Evolutionary conservation across 2,329 filamentous ascomycete species (phyloP), one percentile per base, ranked within the genome.

Genomic region (Moelleriella libera): DNA sequence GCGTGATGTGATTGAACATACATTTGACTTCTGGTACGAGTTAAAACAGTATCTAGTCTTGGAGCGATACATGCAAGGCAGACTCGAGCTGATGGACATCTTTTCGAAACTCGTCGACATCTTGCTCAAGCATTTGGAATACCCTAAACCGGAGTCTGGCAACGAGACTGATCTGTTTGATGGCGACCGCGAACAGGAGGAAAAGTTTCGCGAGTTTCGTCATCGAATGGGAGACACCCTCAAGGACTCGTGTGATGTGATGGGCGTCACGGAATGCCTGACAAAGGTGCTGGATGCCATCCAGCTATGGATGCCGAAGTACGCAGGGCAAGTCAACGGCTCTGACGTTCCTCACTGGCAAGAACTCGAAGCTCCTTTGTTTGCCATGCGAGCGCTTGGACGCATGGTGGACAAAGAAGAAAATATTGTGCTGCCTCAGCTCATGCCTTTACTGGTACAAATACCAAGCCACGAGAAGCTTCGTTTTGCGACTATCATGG

Each of bases 401-500:
- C 83, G 89, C 49, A 95, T 97, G 88, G 90, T 98, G 10, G 84
- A 90, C 48, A 82, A 82, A 49, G 85, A 94, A 45, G 92, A 98
- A 64, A 83, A 75, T 54, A 81, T 87, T 40, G 86, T 98, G 56
- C 73, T 98, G 41, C 86, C 88, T 3, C 86, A 90, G 59, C 80
- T 98, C 12, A 95, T 98, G 68, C 89, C 89, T 14, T 73, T 98
- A 48, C 80, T 98, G 52, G 88, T 95, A 9, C 86, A 94, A 60
- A 94, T 98, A 51, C 92, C 92, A 0, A 83, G 86, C 58, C 92
- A 98, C 58, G 88, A 97, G 66, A 98, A 97, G 69, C 77, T 98
- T n/a, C 87, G 89, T 6, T 98, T 98, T 66, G 90, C 94, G 52
- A 90, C 90, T 5, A 95, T 97, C 58, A 96, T 98, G 88, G 89